Base-by-base conservation (phyloP, 148 eudicot genomes). In the Simmondsia chinensis region DNA sequence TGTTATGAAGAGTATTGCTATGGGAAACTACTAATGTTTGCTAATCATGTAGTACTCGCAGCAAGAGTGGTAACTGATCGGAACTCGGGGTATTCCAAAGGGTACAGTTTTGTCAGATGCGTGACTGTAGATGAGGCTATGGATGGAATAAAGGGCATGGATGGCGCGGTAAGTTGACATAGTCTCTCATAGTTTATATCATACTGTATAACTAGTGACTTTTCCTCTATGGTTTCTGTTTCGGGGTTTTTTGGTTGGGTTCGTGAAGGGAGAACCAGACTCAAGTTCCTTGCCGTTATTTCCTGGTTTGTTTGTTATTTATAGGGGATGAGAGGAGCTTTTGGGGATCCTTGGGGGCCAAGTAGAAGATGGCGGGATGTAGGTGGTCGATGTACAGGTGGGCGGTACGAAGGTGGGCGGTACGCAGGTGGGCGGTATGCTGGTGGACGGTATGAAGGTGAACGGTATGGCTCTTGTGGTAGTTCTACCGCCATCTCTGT, bases 51-150 rank as follows among this genome's bases (percentile, higher is more conserved):
- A 9, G 17, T 18, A n/a, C 36, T 54, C 68, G 82, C 83, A 88
- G 96, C 97, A 12, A 75, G 61, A 62, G 95, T 89, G 47, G 93
- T 81, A 60, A 73, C 94, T 48, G 97, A 89, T 65, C 93, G 87
- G 7, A 60, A 51, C 38, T 68, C 77, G 46, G 87, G 87, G 12
- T 81, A 48, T 55, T 84, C 97, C 0, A 89, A 81, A 60, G 95
- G 97, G 17, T 89, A 48, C 53, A 95, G 97, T 34, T 89, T 89
- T 57, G 95, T 89, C 10, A 63, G 57, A 48, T 89, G 84, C 65
- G 69, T 60, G 20, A 73, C 93, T 19, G 11, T 74, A 33, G 84
- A 84, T 65, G 85, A 76, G 9, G 87, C 97, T 45, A 69, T 40
- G 16, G 67, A 68, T 20, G 97, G 93, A 22, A 71, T 66, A 35